These are phyloP conservation scores for Melanomma pulvis-pyrius DNA, from an alignment of 495 filamentous ascomycete species.

Conservation along the genomic window DNA sequence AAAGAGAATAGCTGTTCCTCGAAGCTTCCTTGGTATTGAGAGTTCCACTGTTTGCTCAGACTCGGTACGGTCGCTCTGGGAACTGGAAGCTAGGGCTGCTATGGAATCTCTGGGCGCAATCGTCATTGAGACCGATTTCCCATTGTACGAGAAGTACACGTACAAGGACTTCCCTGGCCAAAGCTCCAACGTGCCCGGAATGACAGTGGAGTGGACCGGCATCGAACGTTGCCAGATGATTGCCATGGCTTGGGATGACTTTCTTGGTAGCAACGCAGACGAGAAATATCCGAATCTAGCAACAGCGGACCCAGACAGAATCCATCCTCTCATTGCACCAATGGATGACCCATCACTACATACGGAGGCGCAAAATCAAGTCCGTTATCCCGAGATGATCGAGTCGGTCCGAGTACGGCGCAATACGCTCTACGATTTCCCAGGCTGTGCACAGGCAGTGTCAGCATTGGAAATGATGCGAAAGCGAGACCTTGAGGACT, in stretches of 20 bases:
- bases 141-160: constrained; percentile 43
- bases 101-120: constrained; percentile 41
- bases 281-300: constrained; percentile 27
- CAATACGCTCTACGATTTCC: no score
- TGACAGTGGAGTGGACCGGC: no score
- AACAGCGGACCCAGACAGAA: constrained; percentile 37
- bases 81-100: constrained; percentile 29
- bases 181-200: no score
- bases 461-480: constrained; percentile 40
- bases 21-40: constrained; percentile 42
- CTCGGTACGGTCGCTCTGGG: constrained; percentile 39
- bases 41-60: constrained; percentile 20
- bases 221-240: constrained; percentile 41
- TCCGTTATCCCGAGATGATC: constrained; percentile 37
- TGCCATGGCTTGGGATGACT: constrained; percentile 46
- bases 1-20: constrained; percentile 42
- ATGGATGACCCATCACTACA: constrained; percentile 37
- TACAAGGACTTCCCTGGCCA: constrained; percentile 33
- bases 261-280: constrained; percentile 38
- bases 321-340: no score
- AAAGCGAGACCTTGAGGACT: constrained; percentile 44
- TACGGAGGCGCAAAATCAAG: constrained; percentile 37
- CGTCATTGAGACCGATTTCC: constrained; percentile 44
- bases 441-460: constrained; percentile 37
- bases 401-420: constrained; percentile 23